A percentile compares a stretch with the other conserved stretches of the same genome.
These are phyloP conservation scores for Bacidia gigantensis DNA, from an alignment of 495 filamentous ascomycete species.

Conservation along the genomic window DNA sequence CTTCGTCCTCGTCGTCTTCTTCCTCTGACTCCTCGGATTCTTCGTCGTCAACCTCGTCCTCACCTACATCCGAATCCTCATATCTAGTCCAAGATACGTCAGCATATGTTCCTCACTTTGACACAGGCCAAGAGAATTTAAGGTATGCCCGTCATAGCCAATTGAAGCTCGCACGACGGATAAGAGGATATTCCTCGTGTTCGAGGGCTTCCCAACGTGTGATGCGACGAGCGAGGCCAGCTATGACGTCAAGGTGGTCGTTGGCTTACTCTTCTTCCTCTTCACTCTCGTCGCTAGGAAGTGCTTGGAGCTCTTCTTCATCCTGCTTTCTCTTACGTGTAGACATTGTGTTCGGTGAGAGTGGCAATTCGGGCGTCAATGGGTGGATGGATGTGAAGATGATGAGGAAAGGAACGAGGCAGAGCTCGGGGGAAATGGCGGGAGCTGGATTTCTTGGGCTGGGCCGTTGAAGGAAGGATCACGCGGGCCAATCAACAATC, in stretches of 20 bases:
- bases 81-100: constrained; percentile 22
- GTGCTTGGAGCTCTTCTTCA: constrained; percentile 45
- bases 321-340: constrained; percentile 57
- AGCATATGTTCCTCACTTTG: no score
- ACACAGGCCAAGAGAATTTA: no score
- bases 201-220: no score
- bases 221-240: constrained; percentile 3
- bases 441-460: neutral
- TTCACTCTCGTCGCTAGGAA: constrained; percentile 47
- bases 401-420: neutral
- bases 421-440: neutral
- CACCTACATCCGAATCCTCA: constrained; percentile 37
- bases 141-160: no score
- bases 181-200: neutral
- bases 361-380: neutral
- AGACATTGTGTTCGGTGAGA: constrained; percentile 40
- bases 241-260: constrained; percentile 17
- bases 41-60: constrained; percentile 33
- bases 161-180: no score
- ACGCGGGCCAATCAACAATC: neutral
- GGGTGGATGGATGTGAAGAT: neutral
- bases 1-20: constrained; percentile 19
- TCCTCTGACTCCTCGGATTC: constrained; percentile 30
- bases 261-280: constrained; percentile 51
- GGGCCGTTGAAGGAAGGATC: neutral